phyloP scores from a whole-genome alignment of 176 grass and related monocot genomes.

The Oryza coarctata region DNA sequence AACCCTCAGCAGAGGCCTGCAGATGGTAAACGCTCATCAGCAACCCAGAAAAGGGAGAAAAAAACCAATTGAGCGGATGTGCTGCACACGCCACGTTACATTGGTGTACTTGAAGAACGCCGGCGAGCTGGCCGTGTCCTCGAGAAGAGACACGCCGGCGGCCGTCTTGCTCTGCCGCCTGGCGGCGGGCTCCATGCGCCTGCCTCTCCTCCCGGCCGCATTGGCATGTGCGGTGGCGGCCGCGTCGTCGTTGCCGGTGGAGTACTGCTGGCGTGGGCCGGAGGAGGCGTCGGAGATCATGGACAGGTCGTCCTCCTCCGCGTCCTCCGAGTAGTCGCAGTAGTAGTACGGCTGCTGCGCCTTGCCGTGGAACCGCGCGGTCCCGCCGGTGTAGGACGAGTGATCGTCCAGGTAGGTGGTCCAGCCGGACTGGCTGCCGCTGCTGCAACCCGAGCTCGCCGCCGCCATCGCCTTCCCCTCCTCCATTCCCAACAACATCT shows the following conservation, averaged over 20 bases:
- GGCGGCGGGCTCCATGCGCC: slow-evolving; percentile 26
- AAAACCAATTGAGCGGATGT: background rate
- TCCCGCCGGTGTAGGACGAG: slow-evolving; percentile 43
- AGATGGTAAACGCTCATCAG: background rate
- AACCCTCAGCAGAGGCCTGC: slow-evolving; percentile 21
- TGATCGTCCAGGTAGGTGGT: slow-evolving; percentile 85
- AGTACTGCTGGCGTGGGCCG: slow-evolving; percentile 73
- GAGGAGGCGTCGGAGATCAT: slow-evolving; percentile 99
- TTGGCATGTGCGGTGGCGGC: background rate
- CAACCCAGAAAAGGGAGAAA: background rate
- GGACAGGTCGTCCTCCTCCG: slow-evolving; percentile 78
- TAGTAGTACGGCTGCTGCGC: background rate
- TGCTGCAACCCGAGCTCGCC: slow-evolving; percentile 85
- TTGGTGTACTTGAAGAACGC: slow-evolving; percentile 52
- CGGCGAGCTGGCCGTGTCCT: slow-evolving; percentile 95
- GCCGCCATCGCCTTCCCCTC: slow-evolving; percentile 48
- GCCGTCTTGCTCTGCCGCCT: slow-evolving; percentile 38
- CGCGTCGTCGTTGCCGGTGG: slow-evolving; percentile 30
- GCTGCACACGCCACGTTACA: background rate
- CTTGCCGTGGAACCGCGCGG: background rate
- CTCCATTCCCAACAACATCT: slow-evolving; percentile 44
- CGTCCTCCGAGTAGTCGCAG: slow-evolving; percentile 20
- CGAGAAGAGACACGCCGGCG: slow-evolving; percentile 51
- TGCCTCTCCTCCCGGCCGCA: slow-evolving; percentile 27
- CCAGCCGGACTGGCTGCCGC: slow-evolving; percentile 98